Evolutionary conservation across 768 basidiomycete genomes (phyloP).

Genomic region (Lentinula sp.): DNA sequence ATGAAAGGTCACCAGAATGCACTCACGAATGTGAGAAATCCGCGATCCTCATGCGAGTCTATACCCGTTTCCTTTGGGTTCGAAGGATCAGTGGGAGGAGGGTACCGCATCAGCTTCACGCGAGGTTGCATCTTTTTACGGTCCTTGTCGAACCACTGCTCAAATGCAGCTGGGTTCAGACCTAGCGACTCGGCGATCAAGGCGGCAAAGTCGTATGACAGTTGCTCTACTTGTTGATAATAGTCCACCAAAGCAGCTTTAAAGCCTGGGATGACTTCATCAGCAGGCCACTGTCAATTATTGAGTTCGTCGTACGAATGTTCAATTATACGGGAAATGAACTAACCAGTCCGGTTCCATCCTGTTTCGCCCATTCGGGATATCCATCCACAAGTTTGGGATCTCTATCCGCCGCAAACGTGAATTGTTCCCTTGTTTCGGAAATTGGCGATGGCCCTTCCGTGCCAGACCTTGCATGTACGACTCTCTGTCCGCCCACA

Average conservation of each 20-base stretch:
- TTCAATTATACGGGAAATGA: neutral
- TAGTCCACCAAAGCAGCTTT: conserved; percentile 33
- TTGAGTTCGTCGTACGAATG: neutral
- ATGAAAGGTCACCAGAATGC: neutral
- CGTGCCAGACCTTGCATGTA: conserved; percentile 42
- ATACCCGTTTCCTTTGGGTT: neutral
- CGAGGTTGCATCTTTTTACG: conserved; percentile 32
- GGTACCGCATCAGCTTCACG: conserved; percentile 43
- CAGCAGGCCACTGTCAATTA: conserved; percentile 3
- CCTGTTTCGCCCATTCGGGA: conserved; percentile 49
- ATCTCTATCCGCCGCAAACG: conserved; percentile 24
- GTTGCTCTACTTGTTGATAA: conserved; percentile 30
- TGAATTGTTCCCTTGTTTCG: conserved; percentile 47
- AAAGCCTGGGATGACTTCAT: conserved; percentile 38
- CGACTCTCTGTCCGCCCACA: conserved; percentile 24
- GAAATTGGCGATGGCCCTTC: conserved; percentile 44
- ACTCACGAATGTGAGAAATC: conserved; percentile 5
- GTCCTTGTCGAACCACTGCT: conserved; percentile 31
- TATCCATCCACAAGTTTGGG: conserved; percentile 41
- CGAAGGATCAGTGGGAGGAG: conserved; percentile 23
- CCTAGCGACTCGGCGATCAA: conserved; percentile 44
- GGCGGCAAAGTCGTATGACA: conserved; percentile 37
- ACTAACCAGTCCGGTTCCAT: conserved; percentile 15
- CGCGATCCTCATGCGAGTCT: conserved; percentile 1
- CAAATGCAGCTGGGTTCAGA: conserved; percentile 33